Evolutionary conservation across 2,329 filamentous ascomycete genomes (phyloP), one percentile per base, ranked within the genome.

Genomic region (Coniochaeta sp.): DNA sequence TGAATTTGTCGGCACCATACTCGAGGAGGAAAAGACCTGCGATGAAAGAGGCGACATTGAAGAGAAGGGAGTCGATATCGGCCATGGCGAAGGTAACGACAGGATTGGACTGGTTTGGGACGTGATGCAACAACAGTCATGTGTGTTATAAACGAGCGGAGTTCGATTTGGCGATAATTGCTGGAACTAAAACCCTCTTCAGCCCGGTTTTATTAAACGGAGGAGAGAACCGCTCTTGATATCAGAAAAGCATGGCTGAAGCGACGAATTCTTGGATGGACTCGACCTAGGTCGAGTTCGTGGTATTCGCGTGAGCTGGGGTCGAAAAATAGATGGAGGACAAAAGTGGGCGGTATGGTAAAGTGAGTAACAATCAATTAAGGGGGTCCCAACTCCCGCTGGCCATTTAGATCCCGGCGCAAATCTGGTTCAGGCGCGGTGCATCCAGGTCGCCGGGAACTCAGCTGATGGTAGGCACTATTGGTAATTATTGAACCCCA

Each of bases 1-100:
- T 72, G 66, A 82, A 82, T 55, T 76, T 77, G 65, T 82, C 79
- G 32, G 79, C 78, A 12, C 79, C 79, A 64, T 70, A 77, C 63
- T 82, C 79, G 54, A 82, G 74, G 7, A 82, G 65, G 61, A 81
- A 81, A 1, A 81, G 70, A 0, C 73, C 73, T 12, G 73, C 71
- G 36, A 79, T 69, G 59, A 81, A 78, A 17, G 70, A 69, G 28
- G 72, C 70, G 26, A 73, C 65, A 63, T 76, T 77, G 66, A 77
- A 81, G 22, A 65, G 64, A 8, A 77, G 62, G 63, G 66, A 70
- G 62, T 75, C 69, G 65, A 70, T 69, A 60, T 66, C 71, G 62
- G 70, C 72, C 47, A 65, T 79, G 34, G 70, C 76, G 38, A 40
- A 38, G 16, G 16, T 5, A 40, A 40, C 38, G 38, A 40, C 3